These are phyloP conservation scores for Umbilicus rupestris DNA, from an alignment of 164 flowering plant species.

Conservation along the genomic window DNA sequence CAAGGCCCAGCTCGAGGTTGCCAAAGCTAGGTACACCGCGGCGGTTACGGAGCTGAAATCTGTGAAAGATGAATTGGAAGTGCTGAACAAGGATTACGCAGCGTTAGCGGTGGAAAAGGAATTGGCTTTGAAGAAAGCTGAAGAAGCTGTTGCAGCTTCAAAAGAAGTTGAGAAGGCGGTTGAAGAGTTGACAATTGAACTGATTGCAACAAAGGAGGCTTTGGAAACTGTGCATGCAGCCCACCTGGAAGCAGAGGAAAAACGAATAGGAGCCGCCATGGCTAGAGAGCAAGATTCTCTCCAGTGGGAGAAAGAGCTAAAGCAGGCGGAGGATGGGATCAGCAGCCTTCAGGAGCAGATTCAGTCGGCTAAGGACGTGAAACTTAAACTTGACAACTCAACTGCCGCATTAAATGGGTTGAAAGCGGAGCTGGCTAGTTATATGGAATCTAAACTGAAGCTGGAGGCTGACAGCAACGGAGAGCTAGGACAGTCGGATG, in stretches of 20 bases:
- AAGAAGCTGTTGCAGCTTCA: constrained; percentile 2
- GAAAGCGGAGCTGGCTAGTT: constrained; percentile 7
- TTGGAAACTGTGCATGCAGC: constrained; percentile 6
- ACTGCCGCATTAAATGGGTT: neutral
- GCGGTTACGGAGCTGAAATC: constrained; percentile 4
- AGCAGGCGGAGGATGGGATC: constrained; percentile 6
- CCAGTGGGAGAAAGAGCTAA: constrained; percentile 6
- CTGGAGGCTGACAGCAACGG: neutral
- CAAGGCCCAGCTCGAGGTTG: constrained; percentile 18
- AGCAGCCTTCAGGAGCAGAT: neutral
- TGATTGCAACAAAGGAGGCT: neutral
- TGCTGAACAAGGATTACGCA: neutral
- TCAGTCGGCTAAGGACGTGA: neutral
- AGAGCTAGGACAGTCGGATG: neutral
- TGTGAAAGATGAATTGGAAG: constrained; percentile 6
- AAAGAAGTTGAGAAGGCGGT: constrained; percentile 7
- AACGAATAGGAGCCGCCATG: neutral
- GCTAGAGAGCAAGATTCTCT: constrained; percentile 5
- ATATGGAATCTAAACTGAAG: constrained; percentile 2
- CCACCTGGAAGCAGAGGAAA: constrained; percentile 7
- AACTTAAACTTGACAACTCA: neutral
- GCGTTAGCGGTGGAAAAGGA: constrained; percentile 5
- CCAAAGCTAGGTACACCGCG: constrained; percentile 6
- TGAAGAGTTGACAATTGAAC: constrained; percentile 7
- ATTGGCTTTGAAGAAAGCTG: constrained; percentile 7